Conservation (phyloP, 139 green algal genomes). For the Pleodorina starrii region DNA sequence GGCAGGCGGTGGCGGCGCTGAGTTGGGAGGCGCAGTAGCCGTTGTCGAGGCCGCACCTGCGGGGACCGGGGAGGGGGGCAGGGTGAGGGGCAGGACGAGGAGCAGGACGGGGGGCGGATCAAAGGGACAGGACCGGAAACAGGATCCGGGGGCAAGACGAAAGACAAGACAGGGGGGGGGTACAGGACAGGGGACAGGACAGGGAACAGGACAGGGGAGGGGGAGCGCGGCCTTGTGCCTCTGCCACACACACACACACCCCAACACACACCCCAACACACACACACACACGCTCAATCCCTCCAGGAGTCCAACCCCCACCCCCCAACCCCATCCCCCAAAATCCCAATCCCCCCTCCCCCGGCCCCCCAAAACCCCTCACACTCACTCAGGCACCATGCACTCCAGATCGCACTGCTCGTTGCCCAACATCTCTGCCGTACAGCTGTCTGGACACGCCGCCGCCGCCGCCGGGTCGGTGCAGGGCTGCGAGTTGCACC, state of each 20-base stretch:
- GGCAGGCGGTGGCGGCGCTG: background rate
- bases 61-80: background rate
- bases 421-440: slow-evolving; percentile 8
- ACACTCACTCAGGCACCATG: slow-evolving; percentile 22
- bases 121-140: no score
- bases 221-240: no score
- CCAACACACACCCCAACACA: background rate
- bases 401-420: slow-evolving; percentile 27
- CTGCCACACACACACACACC: background rate
- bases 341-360: no score
- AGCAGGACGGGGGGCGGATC: no score
- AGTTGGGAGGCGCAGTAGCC: slow-evolving; percentile 7
- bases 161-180: no score
- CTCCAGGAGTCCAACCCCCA: background rate
- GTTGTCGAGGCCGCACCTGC: slow-evolving; percentile 29
- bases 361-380: background rate
- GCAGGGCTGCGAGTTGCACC: background rate
- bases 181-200: no score
- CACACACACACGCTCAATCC: background rate
- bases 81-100: background rate
- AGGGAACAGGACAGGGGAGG: no score
- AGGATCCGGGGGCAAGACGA: no score
- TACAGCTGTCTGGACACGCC: background rate
- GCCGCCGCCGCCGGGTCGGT: no score
- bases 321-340: background rate